Conservation (phyloP, 345 rosid genomes). For the Triadica sebifera region DNA sequence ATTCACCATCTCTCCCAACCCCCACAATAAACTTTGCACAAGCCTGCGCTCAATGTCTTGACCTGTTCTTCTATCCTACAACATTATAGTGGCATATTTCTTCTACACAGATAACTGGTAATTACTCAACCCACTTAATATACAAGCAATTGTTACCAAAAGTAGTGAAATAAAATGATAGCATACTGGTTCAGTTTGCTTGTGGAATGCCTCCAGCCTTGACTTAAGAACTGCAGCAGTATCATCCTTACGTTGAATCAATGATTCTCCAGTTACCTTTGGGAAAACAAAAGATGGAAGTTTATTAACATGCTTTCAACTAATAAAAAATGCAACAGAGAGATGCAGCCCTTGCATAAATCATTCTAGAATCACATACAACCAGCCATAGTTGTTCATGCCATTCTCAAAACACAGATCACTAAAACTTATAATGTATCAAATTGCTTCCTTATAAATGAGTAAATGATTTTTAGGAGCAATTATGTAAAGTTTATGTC, state of each 20-base stretch:
- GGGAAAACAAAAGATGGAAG: slow-evolving; percentile 14
- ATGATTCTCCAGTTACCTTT: slow-evolving; percentile 84
- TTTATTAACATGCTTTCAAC: not conserved
- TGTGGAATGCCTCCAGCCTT: slow-evolving; percentile 86
- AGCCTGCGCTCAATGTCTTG: not conserved
- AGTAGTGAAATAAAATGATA: slow-evolving; percentile 3
- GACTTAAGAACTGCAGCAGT: slow-evolving; percentile 84
- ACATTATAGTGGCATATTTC: not conserved
- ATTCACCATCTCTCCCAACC: not conserved
- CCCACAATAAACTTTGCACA: not conserved
- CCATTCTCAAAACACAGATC: not conserved
- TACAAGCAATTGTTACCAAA: not conserved
- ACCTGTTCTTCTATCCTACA: not conserved
- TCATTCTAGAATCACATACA: not conserved
- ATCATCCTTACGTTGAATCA: slow-evolving; percentile 93
- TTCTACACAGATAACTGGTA: not conserved
- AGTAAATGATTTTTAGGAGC: not conserved
- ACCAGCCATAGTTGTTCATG: not conserved
- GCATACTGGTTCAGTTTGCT: slow-evolving; percentile 80
- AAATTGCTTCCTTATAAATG: not conserved
- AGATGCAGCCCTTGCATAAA: not conserved
- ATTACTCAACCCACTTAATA: not conserved
- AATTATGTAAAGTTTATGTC: not conserved
- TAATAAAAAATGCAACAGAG: not conserved
- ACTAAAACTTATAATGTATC: not conserved